Evolutionary conservation across 768 basidiomycete genomes (phyloP), one percentile per base, ranked within the genome.

Genomic region (Strobilomyces confusus): DNA sequence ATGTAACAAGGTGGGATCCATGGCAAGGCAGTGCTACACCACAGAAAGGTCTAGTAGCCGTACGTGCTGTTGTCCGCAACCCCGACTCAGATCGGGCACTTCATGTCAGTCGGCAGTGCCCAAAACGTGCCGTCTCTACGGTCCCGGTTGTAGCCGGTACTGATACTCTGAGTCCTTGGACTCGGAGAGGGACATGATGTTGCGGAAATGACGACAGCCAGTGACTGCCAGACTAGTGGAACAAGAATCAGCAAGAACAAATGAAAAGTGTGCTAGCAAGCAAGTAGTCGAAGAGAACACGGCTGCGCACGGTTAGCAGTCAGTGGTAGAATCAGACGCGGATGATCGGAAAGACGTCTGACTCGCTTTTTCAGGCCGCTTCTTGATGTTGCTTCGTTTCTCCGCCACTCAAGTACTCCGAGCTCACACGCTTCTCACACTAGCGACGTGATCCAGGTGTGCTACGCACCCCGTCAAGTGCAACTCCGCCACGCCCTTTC

Each of bases 401-500:
- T 8, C 29, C 29, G 29, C 29, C 29, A 29, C 29, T n/a, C 40
- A 13, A 15, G 23, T 7, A 9, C 23, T 43, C 12, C 41, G n/a
- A 38, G 13, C 30, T 33, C 44, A 19, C 43, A 44, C 43, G 43
- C 23, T 12, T 2, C 29, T 17, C 29, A 17, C 25, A 13, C 42
- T 8, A 29, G 15, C 40, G 6, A 15, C 6, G 42, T 4, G 17
- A 26, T 25, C 25, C 9, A 29, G 25, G 26, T 43, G 42, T 25
- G 25, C 17, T 25, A 2, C 9, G 6, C 14, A 9, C 22, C 9
- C 4, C 0, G 34, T 19, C 22, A 51, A 40, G 40, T 4, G 26
- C 32, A 4, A 44, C 15, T 17, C 7, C 11, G 7, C 15, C 17
- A 63, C 64, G 61, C 23, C 63, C 20, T n/a, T 69, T 6, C 33